Conservation (phyloP, 2,329 filamentous ascomycete species). For the Aspergillus sp. region DNA sequence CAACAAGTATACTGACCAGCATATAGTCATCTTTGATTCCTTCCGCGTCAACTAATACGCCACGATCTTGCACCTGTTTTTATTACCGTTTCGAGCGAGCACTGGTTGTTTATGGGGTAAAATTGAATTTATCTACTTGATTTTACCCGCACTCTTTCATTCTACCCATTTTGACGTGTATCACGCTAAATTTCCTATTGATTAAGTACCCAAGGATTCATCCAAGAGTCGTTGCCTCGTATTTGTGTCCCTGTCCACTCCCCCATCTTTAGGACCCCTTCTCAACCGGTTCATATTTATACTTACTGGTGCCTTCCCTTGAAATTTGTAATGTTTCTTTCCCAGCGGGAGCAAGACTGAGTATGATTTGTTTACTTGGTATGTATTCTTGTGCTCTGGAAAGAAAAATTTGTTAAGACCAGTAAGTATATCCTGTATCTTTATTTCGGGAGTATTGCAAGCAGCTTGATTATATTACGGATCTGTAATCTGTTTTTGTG, state of each 20-base stretch:
- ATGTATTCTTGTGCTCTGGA: not conserved
- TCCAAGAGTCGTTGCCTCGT: too few relatives aligned
- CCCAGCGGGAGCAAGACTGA: not conserved
- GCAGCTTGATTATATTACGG: not conserved
- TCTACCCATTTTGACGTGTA: too few relatives aligned
- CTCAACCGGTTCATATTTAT: too few relatives aligned
- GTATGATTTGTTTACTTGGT: not conserved
- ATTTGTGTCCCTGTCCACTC: too few relatives aligned
- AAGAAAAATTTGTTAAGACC: not conserved
- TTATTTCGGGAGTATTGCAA: not conserved
- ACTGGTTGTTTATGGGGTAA: conserved; percentile 24
- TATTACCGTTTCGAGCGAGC: conserved; percentile 23
- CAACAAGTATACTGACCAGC: conserved; percentile 11
- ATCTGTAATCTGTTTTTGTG: conserved; percentile 10
- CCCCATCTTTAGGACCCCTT: too few relatives aligned
- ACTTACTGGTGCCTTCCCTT: not conserved
- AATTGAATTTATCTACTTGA: not conserved
- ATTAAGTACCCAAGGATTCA: too few relatives aligned
- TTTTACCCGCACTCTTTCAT: too few relatives aligned
- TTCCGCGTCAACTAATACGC: conserved; percentile 26
- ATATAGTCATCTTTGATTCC: conserved; percentile 25
- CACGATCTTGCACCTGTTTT: conserved; percentile 18
- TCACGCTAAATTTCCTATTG: too few relatives aligned
- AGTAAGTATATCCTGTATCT: not conserved
- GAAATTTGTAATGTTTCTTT: not conserved